phyloP scores from a whole-genome alignment of 2,329 filamentous ascomycete species.

The Xylogone sp. region DNA sequence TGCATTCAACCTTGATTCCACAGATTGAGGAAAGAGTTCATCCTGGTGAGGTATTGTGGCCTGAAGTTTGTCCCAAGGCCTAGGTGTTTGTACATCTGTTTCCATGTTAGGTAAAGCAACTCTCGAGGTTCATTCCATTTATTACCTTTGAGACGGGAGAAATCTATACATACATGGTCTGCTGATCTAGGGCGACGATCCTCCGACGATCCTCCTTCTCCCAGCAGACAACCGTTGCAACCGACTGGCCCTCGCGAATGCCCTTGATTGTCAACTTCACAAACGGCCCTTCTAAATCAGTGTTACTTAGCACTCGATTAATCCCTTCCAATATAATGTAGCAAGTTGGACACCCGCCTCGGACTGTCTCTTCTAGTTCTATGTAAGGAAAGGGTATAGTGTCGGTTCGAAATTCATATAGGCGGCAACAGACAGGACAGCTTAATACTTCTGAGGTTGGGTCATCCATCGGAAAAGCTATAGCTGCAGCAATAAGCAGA shows the following conservation, averaged over 20 bases:
- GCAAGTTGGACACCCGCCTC: background rate
- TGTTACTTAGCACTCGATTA: background rate
- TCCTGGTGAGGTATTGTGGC: background rate
- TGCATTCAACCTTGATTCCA: background rate
- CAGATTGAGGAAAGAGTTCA: background rate
- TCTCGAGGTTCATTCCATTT: background rate
- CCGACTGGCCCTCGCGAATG: no score
- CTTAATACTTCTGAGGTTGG: no score
- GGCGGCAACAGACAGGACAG: no score
- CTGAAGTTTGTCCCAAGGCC: constrained; percentile 1
- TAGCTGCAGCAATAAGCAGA: no score
- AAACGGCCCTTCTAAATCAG: background rate
- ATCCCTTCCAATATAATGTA: constrained; percentile 3
- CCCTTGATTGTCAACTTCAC: background rate
- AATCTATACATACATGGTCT: background rate
- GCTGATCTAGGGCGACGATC: background rate
- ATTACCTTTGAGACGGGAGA: background rate
- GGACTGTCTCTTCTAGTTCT: no score
- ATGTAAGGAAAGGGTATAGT: no score
- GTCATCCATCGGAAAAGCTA: no score
- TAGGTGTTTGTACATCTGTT: background rate
- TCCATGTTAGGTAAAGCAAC: no score
- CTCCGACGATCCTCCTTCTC: no score
- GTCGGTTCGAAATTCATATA: no score
- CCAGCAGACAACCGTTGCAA: no score